These are phyloP conservation scores for Metroxylon sagu DNA, from an alignment of 176 grass and related monocot genomes.

Conservation along the genomic window DNA sequence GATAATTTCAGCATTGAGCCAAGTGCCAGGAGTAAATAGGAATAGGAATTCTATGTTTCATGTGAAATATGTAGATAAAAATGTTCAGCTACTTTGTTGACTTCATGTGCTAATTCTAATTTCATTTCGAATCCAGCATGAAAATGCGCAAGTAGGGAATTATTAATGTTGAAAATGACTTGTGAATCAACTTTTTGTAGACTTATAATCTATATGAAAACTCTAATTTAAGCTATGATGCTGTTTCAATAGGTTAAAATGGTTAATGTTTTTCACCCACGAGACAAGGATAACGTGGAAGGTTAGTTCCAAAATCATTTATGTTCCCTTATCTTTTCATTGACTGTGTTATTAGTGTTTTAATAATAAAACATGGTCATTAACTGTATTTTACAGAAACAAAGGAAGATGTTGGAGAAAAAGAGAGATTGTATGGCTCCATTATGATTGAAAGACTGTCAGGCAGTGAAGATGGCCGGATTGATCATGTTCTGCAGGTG, in stretches of 20 bases:
- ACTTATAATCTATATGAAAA: no score
- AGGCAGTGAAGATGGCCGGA: slow-evolving; percentile 53
- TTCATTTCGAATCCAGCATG: neutral
- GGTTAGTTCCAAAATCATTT: slow-evolving; percentile 23
- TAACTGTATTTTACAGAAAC: slow-evolving; percentile 36
- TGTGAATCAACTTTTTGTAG: no score
- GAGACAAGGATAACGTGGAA: slow-evolving; percentile 55
- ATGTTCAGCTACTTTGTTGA: neutral
- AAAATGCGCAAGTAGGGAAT: no score
- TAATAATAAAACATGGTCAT: neutral
- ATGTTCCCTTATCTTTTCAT: no score
- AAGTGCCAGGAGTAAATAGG: no score
- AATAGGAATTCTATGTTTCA: neutral
- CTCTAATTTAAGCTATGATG: no score
- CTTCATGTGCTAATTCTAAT: neutral
- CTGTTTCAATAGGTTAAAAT: slow-evolving; percentile 63
- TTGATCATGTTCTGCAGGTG: slow-evolving; percentile 94
- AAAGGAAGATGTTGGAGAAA: slow-evolving; percentile 26
- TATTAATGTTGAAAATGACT: no score
- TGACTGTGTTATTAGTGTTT: no score
- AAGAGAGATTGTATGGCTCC: slow-evolving; percentile 74
- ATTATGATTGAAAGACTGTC: slow-evolving; percentile 95
- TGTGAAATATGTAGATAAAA: neutral
- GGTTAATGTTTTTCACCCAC: slow-evolving; percentile 55
- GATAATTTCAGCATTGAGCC: no score